A percentile compares a stretch with the other conserved stretches of the same genome.
These are phyloP conservation scores for Huntiella moniliformis DNA, from an alignment of 2,329 filamentous ascomycete species.

Conservation along the genomic window DNA sequence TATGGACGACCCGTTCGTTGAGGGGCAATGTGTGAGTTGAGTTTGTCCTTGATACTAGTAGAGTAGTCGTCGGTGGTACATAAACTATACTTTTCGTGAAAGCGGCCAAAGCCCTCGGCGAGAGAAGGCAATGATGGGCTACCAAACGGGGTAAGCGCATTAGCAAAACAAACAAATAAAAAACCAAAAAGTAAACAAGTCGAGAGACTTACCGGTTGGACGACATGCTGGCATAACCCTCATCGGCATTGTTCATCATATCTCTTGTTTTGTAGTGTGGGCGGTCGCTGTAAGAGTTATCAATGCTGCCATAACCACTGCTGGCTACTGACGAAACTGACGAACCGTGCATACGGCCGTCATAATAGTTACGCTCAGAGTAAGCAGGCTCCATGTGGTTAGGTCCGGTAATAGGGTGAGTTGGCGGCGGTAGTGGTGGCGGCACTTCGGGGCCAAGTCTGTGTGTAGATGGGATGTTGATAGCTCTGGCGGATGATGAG, in stretches of 20 bases:
- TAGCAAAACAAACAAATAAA: conserved; percentile 12
- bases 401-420: conserved; percentile 8
- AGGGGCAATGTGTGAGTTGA: conserved; percentile 26
- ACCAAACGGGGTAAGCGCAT: conserved; percentile 14
- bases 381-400: conserved; percentile 6
- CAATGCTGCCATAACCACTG: conserved; percentile 25
- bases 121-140: conserved; percentile 23
- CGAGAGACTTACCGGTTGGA: conserved; percentile 14
- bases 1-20: conserved; percentile 26
- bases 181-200: conserved; percentile 6
- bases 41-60: conserved; percentile 33
- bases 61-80: conserved; percentile 29
- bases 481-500: conserved; percentile 9
- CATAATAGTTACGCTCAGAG: conserved; percentile 5
- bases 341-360: conserved; percentile 5
- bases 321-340: conserved; percentile 11
- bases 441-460: conserved; percentile 6
- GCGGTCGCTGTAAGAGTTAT: conserved; percentile 18
- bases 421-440: conserved; percentile 12
- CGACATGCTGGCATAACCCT: conserved; percentile 26
- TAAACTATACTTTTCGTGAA: conserved; percentile 29
- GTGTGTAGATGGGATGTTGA: conserved; percentile 12
- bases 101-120: conserved; percentile 27
- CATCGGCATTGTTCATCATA: conserved; percentile 19
- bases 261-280: conserved; percentile 7